Percentiles rank a stretch among this genome's conserved stretches.
Evolutionary conservation across 2,329 filamentous ascomycete species (phyloP).

Genomic region (Colletotrichum sp.): DNA sequence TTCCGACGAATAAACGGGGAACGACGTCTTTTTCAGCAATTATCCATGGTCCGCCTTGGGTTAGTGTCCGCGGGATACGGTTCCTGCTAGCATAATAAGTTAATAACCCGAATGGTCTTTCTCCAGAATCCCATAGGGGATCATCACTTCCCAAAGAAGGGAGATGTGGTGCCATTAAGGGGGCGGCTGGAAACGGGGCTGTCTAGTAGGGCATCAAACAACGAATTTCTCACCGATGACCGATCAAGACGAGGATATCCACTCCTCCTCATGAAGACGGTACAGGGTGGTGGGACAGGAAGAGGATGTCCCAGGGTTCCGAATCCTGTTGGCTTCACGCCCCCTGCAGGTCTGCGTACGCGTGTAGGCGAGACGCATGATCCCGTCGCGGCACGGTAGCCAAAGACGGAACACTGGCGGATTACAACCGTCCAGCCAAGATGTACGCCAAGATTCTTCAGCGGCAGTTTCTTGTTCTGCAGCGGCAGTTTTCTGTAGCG

Average conservation of each 20-base stretch:
- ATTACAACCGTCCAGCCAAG: background rate
- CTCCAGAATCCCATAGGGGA: background rate
- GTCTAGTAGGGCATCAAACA: background rate
- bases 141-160: background rate
- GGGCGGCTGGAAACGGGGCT: background rate
- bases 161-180: background rate
- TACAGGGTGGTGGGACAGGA: background rate
- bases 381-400: background rate
- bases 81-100: background rate
- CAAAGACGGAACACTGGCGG: background rate
- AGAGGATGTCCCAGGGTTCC: background rate
- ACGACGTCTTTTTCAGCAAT: background rate
- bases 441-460: background rate
- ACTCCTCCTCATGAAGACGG: background rate
- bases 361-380: background rate
- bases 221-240: background rate
- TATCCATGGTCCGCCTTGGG: background rate
- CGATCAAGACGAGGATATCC: background rate
- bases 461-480: background rate
- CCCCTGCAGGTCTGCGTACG: background rate
- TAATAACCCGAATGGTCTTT: background rate
- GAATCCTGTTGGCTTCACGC: background rate
- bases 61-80: background rate
- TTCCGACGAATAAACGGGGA: background rate
- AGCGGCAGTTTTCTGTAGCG: background rate